phyloP scores from a whole-genome alignment of 129 eudicot genomes.

The Flaveria linearis region DNA sequence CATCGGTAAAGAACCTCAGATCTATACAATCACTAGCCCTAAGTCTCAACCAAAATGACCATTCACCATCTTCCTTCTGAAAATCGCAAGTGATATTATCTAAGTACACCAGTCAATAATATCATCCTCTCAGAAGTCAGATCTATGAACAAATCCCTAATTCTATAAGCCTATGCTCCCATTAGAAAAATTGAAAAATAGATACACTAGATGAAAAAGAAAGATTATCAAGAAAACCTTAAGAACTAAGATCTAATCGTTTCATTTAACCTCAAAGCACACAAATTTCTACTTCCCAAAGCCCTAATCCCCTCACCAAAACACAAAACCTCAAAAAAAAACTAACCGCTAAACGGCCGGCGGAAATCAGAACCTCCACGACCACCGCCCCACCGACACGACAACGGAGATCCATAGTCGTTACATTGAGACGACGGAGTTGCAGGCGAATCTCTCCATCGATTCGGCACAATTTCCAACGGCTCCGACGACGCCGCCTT shows the following conservation, averaged over 20 bases:
- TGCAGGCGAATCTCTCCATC: constrained; percentile 54
- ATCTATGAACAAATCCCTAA: constrained; percentile 34
- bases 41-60: neutral
- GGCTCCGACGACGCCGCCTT: constrained; percentile 44
- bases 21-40: constrained; percentile 28
- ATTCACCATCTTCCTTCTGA: neutral
- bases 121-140: constrained; percentile 31
- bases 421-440: constrained; percentile 35
- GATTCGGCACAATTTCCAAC: constrained; percentile 20
- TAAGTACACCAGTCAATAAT: constrained; percentile 17
- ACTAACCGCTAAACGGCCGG: constrained; percentile 45
- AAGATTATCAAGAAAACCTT: neutral
- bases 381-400: constrained; percentile 18
- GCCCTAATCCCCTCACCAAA: neutral
- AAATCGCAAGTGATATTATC: neutral
- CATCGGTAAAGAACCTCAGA: constrained; percentile 36
- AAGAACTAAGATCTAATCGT: neutral
- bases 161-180: constrained; percentile 1
- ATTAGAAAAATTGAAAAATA: neutral
- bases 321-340: neutral
- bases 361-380: constrained; percentile 24
- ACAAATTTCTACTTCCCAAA: neutral
- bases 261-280: constrained; percentile 19
- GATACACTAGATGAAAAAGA: constrained; percentile 18
- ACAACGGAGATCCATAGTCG: constrained; percentile 27